A percentile compares a stretch with the other conserved stretches of the same genome.
These are phyloP conservation scores for Pachysandra terminalis DNA, from an alignment of 164 flowering plant species.

Conservation along the genomic window DNA sequence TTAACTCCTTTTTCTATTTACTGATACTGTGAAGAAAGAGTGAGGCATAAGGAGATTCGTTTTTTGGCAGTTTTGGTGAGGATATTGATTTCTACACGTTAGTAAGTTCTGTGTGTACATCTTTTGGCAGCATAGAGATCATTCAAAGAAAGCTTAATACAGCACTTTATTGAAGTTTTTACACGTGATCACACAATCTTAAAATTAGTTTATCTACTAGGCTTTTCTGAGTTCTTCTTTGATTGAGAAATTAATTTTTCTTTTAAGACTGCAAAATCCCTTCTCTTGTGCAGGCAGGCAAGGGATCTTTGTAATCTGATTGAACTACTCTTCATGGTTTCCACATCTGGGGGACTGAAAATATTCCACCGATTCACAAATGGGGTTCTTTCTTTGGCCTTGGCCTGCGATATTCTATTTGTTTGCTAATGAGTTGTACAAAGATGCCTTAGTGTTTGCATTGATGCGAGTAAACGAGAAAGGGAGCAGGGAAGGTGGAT, in stretches of 20 bases:
- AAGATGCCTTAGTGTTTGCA: conserved; percentile 21
- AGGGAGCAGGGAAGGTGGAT: conserved; percentile 3
- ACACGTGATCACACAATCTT: neutral
- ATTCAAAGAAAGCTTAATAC: conserved; percentile 1
- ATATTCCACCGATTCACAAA: conserved; percentile 21
- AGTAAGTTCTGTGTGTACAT: conserved; percentile 14
- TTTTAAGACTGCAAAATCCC: conserved; percentile 1
- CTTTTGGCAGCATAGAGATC: conserved; percentile 14
- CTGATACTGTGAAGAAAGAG: conserved; percentile 18
- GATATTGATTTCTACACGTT: conserved; percentile 22
- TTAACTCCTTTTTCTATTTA: conserved; percentile 12
- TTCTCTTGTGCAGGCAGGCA: conserved; percentile 14
- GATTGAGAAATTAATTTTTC: neutral
- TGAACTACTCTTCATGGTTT: conserved; percentile 21
- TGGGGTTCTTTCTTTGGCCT: conserved; percentile 11
- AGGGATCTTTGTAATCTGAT: conserved; percentile 20
- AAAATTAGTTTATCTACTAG: neutral
- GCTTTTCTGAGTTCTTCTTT: neutral
- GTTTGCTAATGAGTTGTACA: conserved; percentile 30
- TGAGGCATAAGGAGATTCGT: conserved; percentile 23
- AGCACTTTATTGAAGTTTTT: neutral
- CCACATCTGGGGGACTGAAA: conserved; percentile 19
- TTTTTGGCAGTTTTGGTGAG: conserved; percentile 20
- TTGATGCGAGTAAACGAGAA: conserved; percentile 29
- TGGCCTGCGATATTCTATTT: conserved; percentile 24